Evolutionary conservation across 495 filamentous ascomycete species (phyloP).

Genomic region (Penicillium argentinense): DNA sequence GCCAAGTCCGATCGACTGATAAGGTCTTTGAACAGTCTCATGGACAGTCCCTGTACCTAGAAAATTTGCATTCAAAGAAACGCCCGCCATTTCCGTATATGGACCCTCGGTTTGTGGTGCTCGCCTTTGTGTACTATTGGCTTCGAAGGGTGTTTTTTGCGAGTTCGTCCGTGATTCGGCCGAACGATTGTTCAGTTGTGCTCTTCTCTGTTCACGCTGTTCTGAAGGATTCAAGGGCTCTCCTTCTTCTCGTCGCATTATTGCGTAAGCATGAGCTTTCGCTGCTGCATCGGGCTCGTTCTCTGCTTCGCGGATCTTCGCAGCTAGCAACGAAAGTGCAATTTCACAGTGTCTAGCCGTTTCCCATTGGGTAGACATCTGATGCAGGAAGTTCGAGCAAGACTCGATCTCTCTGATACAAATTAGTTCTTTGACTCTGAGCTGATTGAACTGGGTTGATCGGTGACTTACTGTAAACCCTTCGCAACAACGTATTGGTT

Average conservation of each 20-base stretch:
- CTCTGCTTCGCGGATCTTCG: conserved; percentile 22
- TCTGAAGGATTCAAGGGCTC: neutral
- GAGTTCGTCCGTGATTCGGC: neutral
- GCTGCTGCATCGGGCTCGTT: neutral
- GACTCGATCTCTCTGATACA: conserved; percentile 32
- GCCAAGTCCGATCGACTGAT: neutral
- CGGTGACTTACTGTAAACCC: conserved; percentile 31
- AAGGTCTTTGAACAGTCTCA: neutral
- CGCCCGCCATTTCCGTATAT: neutral
- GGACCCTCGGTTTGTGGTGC: neutral
- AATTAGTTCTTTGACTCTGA: conserved; percentile 2
- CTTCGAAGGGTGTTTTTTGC: neutral
- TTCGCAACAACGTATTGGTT: conserved; percentile 38
- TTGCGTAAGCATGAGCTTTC: conserved; percentile 15
- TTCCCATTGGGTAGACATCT: conserved; percentile 43
- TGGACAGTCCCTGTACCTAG: neutral
- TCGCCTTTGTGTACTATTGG: neutral
- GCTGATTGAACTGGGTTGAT: neutral
- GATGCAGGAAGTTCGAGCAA: conserved; percentile 30
- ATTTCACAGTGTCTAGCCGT: conserved; percentile 40
- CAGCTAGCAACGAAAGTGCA: conserved; percentile 30
- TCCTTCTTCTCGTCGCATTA: conserved; percentile 1
- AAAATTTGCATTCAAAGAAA: neutral
- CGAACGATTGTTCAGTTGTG: neutral
- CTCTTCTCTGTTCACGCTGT: neutral